phyloP scores from a whole-genome alignment of 352 stramenopile species.

The Pythium utonaiense region DNA sequence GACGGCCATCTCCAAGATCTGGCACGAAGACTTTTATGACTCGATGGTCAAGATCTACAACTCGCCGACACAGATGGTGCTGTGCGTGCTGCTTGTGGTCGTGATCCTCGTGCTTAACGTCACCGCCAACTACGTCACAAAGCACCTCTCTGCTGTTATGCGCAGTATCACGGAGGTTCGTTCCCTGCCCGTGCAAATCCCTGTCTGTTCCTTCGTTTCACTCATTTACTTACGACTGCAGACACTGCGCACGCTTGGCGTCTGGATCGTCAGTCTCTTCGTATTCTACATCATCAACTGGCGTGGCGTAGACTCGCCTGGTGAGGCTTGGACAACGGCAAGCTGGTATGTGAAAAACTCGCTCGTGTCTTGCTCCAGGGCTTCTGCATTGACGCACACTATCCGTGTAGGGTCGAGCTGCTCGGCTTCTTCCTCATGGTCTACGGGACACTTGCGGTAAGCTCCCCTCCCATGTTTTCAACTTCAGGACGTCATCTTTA shows the following conservation, averaged over 20 bases:
- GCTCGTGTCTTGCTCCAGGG: background rate
- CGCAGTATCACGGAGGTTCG: conserved; percentile 68
- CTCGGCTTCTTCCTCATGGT: conserved; percentile 71
- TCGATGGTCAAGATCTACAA: conserved; percentile 70
- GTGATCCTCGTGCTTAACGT: conserved; percentile 71
- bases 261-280: conserved; percentile 68
- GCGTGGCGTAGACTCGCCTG: conserved; percentile 43
- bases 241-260: conserved; percentile 72
- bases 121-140: conserved; percentile 74
- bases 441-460: conserved; percentile 63
- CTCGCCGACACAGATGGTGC: conserved; percentile 44
- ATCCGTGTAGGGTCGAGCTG: conserved; percentile 47
- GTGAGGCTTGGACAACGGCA: conserved; percentile 63
- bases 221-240: too few species aligned
- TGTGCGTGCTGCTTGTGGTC: conserved; percentile 57
- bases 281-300: conserved; percentile 72
- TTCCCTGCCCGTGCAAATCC: background rate
- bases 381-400: background rate
- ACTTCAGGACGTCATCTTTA: background rate
- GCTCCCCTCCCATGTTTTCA: conserved; percentile 4
- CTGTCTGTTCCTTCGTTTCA: too few species aligned
- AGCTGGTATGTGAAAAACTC: conserved; percentile 43
- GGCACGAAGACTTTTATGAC: conserved; percentile 78
- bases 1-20: conserved; percentile 56
- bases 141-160: conserved; percentile 76